Evolutionary conservation across 495 filamentous ascomycete genomes (phyloP), one percentile per base, ranked within the genome.

Genomic region (Penicillium samsonianum): DNA sequence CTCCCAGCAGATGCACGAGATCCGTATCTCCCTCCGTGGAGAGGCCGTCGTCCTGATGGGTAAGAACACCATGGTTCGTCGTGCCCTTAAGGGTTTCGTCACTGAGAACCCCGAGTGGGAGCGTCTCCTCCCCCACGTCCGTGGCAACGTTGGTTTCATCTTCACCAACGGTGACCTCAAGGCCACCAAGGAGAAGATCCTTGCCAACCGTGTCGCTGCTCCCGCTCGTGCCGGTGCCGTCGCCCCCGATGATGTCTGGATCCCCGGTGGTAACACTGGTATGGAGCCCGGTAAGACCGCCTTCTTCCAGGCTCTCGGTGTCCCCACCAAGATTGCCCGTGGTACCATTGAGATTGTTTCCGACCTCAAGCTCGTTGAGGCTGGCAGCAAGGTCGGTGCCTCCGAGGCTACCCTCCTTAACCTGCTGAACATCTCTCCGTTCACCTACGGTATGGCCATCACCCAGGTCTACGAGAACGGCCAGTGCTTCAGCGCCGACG

Each of bases 1-100:
- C 75, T 99, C 94, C 54, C 94, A 99, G 87, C 94, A 99, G 87
- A 99, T 99, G 94, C 94, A 99, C 89, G 94, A 99, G 85, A 98
- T 98, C 76, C 89, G 94, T 78, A 80, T 86, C 67, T 78, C 87
- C 68, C 86, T 97, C 74, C 89, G 92, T 77, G 87, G 89, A 38
- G 80, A 95, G 73, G 92, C 84, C 78, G 87, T 96, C 65, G 91
- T 98, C 62, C 84, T 98, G 77, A 99, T 99, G 94, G 94, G 94
- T 71, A 99, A 99, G 87, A 99, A 99, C 84, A 98, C 93, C 74
- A 98, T 98, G 93, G 92, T 97, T 65, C 92, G 94, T 73, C 92
- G 94, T 82, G 95, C 94, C 62, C 84, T 99, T 73, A 96, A 93
- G 85, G 92, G 90, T 72, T 96, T 99, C 83, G 74, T 96, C 63